Conservation (phyloP, 768 basidiomycete species). For the Strobilomyces confusus region DNA sequence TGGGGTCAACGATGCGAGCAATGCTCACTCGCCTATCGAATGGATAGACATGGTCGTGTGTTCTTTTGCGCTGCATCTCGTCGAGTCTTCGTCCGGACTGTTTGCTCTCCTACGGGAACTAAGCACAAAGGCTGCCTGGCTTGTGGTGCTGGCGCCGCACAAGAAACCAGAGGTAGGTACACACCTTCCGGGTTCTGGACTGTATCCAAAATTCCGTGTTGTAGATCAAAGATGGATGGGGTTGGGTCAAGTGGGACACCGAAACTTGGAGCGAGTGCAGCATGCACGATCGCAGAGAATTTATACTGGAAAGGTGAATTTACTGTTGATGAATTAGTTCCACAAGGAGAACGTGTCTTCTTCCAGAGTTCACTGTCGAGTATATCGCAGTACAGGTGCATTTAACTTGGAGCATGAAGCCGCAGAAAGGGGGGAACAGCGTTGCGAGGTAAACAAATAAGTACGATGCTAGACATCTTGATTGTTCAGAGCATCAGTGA, state of each 20-base stretch:
- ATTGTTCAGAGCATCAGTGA: not conserved
- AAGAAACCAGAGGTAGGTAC: constrained; percentile 67
- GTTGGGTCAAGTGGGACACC: constrained; percentile 60
- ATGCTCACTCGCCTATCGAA: not conserved
- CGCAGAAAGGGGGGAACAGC: constrained; percentile 2
- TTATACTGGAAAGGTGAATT: constrained; percentile 46
- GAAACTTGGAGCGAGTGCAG: constrained; percentile 42
- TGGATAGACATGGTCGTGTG: constrained; percentile 62
- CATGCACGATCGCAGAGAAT: constrained; percentile 40
- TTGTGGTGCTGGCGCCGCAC: constrained; percentile 68
- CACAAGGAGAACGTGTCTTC: not conserved
- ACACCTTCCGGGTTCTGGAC: not conserved
- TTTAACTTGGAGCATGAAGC: not conserved
- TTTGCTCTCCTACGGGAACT: constrained; percentile 64
- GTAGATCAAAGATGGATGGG: constrained; percentile 65
- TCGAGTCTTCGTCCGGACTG: constrained; percentile 56
- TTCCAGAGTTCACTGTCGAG: constrained; percentile 28
- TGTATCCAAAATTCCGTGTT: not conserved
- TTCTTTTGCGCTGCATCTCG: constrained; percentile 71
- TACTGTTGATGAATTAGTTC: not conserved
- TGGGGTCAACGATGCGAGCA: not conserved
- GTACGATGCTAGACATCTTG: not conserved
- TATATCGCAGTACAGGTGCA: constrained; percentile 25
- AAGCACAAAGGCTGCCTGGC: constrained; percentile 57
- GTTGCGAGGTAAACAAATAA: not conserved